These are phyloP conservation scores for Nicotiana otophora DNA, from an alignment of 257 asterid species.

Conservation along the genomic window DNA sequence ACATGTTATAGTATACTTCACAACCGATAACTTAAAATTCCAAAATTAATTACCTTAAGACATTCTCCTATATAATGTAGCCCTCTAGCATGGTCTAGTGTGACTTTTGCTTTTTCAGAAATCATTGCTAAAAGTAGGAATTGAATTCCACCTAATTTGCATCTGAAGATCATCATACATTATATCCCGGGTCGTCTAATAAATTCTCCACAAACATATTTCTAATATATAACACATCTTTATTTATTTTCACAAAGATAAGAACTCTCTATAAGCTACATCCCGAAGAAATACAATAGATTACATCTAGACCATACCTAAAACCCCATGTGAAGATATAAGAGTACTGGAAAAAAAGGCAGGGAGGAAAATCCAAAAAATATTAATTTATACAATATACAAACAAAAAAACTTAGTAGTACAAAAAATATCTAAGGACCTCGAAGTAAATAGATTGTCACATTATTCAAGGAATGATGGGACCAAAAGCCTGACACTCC, in stretches of 20 bases:
- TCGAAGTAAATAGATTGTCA: conserved; percentile 1
- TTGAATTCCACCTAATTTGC: no score
- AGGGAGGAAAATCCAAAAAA: background rate
- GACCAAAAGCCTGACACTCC: conserved; percentile 69
- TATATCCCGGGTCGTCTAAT: no score
- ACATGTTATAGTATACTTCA: no score
- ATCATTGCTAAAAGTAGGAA: no score
- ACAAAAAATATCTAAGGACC: background rate
- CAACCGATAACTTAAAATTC: no score
- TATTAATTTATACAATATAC: background rate
- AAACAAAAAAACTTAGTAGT: background rate
- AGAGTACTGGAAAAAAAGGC: background rate
- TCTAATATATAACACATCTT: background rate
- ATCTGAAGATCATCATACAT: no score
- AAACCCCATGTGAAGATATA: background rate
- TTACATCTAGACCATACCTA: background rate
- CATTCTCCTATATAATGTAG: no score
- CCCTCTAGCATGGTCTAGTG: no score
- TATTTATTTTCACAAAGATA: background rate
- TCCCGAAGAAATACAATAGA: background rate
- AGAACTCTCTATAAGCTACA: background rate
- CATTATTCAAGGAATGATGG: conserved; percentile 45
- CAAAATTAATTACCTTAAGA: no score
- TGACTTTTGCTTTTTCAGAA: no score
- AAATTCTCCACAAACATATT: background rate